Conservation (phyloP, 805 yeast genomes). For the Spathaspora girioi region DNA sequence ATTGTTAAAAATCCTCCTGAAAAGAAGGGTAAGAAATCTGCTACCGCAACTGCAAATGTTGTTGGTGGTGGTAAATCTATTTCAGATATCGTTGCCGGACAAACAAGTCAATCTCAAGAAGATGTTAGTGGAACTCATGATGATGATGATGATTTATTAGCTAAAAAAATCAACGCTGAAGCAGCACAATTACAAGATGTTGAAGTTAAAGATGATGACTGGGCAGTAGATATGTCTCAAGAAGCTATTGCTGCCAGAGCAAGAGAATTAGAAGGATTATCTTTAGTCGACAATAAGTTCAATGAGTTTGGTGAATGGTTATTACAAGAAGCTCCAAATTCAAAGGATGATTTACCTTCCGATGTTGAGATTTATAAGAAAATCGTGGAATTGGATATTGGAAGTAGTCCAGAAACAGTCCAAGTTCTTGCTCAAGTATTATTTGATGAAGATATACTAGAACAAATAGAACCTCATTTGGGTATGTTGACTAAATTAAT, state of each 20-base stretch:
- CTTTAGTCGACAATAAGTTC: constrained; percentile 48
- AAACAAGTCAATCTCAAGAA: constrained; percentile 23
- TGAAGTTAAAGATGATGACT: constrained; percentile 82
- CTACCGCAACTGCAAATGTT: constrained; percentile 85
- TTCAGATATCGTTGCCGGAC: constrained; percentile 67
- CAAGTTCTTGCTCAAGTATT: constrained; percentile 91
- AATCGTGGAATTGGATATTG: constrained; percentile 74
- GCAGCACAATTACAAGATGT: constrained; percentile 59
- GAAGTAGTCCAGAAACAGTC: constrained; percentile 68
- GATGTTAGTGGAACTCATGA: constrained; percentile 34
- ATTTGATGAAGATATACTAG: constrained; percentile 72
- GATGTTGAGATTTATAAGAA: constrained; percentile 93
- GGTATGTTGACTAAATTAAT: constrained; percentile 82
- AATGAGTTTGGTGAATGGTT: constrained; percentile 91
- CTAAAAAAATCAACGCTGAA: constrained; percentile 78
- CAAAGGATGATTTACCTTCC: constrained; percentile 59
- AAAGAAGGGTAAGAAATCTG: constrained; percentile 70
- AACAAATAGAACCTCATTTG: constrained; percentile 70
- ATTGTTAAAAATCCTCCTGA: constrained; percentile 86
- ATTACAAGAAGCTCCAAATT: constrained; percentile 45
- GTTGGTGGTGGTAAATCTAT: constrained; percentile 85
- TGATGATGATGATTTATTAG: constrained; percentile 69
- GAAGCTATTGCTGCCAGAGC: constrained; percentile 95
- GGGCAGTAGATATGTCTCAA: constrained; percentile 97
- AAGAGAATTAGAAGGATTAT: constrained; percentile 70